Base-by-base conservation (phyloP, 108 stramenopile genomes). In the Conticribra guillardii region DNA sequence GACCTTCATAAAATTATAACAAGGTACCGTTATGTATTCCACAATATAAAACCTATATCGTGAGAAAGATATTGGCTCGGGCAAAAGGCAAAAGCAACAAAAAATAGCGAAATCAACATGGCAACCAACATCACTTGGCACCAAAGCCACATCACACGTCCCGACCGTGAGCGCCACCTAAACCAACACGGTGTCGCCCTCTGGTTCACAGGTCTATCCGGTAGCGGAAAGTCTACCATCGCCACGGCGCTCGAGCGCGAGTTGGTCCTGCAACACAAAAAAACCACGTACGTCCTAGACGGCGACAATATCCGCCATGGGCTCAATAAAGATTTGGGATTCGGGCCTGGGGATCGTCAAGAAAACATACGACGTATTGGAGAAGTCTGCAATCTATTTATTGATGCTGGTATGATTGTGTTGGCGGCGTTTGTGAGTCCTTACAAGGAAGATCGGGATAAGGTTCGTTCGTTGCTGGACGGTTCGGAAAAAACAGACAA, bases 341-440 rank as follows among this genome's bases (percentile, higher is more conserved):
- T 97, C 74, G 80, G 85, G 3, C 74, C 65, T 0, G 73, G 68
- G 21, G 95, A 96, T 85, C 89, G 96, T 4, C 85, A 82, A 11
- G 96, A 97, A 71, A 91, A 89, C 54, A 92, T 97, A 37, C 91
- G 96, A n/a, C 78, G 96, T 18, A 92, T 96, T 19, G 95, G 95
- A 2, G 89, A 97, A 64, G 80, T 96, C 5, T 83, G 94, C 48
- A 87, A 88, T 56, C 76, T 96, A 44, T 92, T 96, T 67, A 81
- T 87, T n/a, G 94, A 96, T 73, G 80, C 84, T 23, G 96, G 96
- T 19, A 80, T 82, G n/a, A 91, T 97, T 51, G 92, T 93, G 11
- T 69, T 97, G 79, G 90, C 92, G 32, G 89, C 91, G 4, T 92
- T 97, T 60, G 88, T 97, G 17, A 93, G 91, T 16, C 96, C 96